These are phyloP conservation scores for Corynascus novoguineensis DNA, from an alignment of 495 filamentous ascomycete species.

Conservation along the genomic window DNA sequence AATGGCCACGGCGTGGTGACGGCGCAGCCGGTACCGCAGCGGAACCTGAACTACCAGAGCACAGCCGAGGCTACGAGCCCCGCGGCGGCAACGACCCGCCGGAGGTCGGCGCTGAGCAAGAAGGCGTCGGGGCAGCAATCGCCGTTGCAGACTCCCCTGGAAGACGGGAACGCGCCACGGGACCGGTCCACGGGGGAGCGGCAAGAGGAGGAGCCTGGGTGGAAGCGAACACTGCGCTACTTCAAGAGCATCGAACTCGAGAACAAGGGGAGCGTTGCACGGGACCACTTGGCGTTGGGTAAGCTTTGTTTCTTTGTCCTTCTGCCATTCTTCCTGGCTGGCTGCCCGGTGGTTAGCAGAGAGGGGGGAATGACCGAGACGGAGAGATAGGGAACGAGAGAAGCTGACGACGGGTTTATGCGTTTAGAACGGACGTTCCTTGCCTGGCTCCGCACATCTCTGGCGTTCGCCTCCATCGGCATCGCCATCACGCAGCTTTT, in stretches of 20 bases:
- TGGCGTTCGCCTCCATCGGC: constrained; percentile 94
- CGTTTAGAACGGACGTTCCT: constrained; percentile 88
- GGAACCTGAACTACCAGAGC: constrained; percentile 32
- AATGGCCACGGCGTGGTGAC: constrained; percentile 32
- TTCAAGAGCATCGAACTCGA: constrained; percentile 86
- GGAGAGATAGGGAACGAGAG: neutral
- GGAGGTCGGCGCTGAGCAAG: constrained; percentile 16
- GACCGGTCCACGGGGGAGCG: constrained; percentile 19
- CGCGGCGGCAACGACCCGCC: constrained; percentile 17
- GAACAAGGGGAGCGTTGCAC: constrained; percentile 92
- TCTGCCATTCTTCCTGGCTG: too few relatives aligned
- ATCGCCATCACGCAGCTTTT: constrained; percentile 96
- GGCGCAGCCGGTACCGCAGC: constrained; percentile 24
- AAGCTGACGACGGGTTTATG: constrained; percentile 16
- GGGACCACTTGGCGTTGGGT: constrained; percentile 94
- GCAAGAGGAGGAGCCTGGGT: constrained; percentile 29
- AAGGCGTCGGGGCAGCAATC: constrained; percentile 7
- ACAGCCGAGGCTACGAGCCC: constrained; percentile 24
- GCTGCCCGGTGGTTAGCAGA: too few relatives aligned
- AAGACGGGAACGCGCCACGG: constrained; percentile 13
- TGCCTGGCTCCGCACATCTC: constrained; percentile 91
- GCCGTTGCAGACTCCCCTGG: constrained; percentile 3
- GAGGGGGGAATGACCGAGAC: too few relatives aligned
- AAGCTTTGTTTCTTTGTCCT: constrained; percentile 9
- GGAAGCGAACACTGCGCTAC: constrained; percentile 50